These are phyloP conservation scores for Fagus crenata DNA, from an alignment of 306 rosid species.

Conservation along the genomic window DNA sequence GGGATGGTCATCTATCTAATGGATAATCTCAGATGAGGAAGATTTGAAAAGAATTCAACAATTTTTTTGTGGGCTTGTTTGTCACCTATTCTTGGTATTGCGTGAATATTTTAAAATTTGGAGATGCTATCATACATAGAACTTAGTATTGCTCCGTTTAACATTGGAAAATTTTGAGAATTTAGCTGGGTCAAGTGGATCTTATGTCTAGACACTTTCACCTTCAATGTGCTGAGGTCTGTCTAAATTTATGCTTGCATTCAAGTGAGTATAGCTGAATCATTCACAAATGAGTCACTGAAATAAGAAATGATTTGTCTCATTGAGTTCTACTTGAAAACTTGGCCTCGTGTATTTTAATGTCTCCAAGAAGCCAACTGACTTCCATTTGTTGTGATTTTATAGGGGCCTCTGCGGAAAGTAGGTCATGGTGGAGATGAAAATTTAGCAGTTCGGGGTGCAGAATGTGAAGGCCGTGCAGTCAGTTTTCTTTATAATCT, in stretches of 20 bases:
- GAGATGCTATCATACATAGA: background rate
- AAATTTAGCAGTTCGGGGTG: constrained; percentile 55
- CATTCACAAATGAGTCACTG: background rate
- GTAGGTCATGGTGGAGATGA: constrained; percentile 61
- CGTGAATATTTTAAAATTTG: background rate
- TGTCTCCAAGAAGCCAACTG: constrained; percentile 16
- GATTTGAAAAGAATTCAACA: background rate
- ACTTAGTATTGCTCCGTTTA: constrained; percentile 1
- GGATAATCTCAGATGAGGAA: background rate
- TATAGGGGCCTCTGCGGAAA: constrained; percentile 81
- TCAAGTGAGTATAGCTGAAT: background rate
- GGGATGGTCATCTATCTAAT: background rate
- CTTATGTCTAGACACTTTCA: background rate
- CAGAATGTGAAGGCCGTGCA: constrained; percentile 85
- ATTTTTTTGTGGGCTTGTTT: background rate
- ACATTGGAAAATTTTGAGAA: constrained; percentile 7
- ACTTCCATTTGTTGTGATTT: constrained; percentile 27
- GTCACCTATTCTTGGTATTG: background rate
- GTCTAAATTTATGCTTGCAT: background rate
- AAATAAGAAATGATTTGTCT: background rate
- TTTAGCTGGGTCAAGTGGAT: background rate
- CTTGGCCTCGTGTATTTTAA: constrained; percentile 15
- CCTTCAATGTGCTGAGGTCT: background rate
- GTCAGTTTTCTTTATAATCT: constrained; percentile 72
- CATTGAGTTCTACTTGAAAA: background rate